phyloP scores from a whole-genome alignment of 2,329 filamentous ascomycete species.

The Aureobasidium sp. region DNA sequence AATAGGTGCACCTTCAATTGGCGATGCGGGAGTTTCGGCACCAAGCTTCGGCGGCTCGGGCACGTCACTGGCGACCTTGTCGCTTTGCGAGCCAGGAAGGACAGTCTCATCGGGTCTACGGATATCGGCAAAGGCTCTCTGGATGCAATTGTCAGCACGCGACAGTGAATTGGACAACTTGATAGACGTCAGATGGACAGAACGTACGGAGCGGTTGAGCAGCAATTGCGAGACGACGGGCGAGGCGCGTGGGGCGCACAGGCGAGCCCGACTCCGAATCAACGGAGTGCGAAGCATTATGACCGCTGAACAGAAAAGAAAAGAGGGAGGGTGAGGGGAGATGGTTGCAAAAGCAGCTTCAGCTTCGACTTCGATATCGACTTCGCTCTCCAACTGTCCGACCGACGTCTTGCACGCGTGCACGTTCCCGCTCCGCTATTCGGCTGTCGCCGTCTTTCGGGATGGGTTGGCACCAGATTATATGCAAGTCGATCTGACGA shows the following conservation, averaged over 20 bases:
- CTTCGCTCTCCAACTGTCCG: slow-evolving; percentile 5
- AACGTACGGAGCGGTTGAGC: slow-evolving; percentile 17
- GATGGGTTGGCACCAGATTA: too few species aligned
- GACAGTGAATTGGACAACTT: not conserved
- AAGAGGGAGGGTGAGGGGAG: slow-evolving; percentile 2
- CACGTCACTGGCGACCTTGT: slow-evolving; percentile 23
- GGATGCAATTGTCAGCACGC: slow-evolving; percentile 2
- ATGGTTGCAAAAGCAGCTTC: slow-evolving; percentile 2
- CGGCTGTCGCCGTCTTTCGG: not conserved
- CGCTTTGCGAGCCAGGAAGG: slow-evolving; percentile 28
- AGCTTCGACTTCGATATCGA: slow-evolving; percentile 1
- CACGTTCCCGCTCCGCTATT: not conserved
- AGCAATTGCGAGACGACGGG: slow-evolving; percentile 17
- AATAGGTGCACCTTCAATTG: slow-evolving; percentile 17
- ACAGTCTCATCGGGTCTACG: slow-evolving; percentile 27
- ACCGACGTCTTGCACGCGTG: not conserved
- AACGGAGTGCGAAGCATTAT: slow-evolving; percentile 20
- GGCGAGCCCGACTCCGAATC: slow-evolving; percentile 18
- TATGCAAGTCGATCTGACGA: too few species aligned
- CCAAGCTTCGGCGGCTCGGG: slow-evolving; percentile 26
- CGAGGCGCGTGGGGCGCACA: slow-evolving; percentile 6
- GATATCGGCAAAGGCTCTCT: slow-evolving; percentile 27
- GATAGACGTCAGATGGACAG: not conserved
- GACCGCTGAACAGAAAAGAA: slow-evolving; percentile 6
- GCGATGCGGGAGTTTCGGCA: slow-evolving; percentile 17